phyloP scores from a whole-genome alignment of 148 eudicot genomes.

The Vaccinium corymbosum region DNA sequence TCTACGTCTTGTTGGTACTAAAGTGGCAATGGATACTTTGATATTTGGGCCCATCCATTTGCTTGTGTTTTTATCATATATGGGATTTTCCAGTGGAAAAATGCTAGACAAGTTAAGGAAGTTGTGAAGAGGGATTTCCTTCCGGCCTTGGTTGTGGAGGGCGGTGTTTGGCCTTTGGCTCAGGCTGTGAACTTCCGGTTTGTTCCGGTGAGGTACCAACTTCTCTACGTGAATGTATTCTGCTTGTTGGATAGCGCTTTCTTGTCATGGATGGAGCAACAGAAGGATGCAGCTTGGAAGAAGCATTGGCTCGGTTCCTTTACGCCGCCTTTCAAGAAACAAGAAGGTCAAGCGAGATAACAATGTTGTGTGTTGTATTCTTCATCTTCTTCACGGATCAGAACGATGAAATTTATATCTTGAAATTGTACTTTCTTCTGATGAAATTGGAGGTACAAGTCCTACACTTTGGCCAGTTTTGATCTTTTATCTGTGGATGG shows the following conservation, averaged over 20 bases:
- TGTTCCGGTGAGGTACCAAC: conserved; percentile 43
- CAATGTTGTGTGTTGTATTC: neutral
- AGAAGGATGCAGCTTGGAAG: conserved; percentile 36
- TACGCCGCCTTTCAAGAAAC: neutral
- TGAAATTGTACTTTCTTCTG: neutral
- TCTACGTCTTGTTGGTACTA: conserved; percentile 25
- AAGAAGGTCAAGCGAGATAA: conserved; percentile 16
- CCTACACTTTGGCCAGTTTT: neutral
- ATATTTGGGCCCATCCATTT: conserved; percentile 24
- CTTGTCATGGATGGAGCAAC: conserved; percentile 49
- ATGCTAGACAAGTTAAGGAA: conserved; percentile 23
- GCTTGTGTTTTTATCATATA: conserved; percentile 25
- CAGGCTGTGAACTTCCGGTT: conserved; percentile 39
- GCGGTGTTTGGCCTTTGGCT: conserved; percentile 31
- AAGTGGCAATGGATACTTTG: conserved; percentile 23
- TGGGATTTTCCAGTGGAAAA: conserved; percentile 32
- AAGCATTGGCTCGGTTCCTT: conserved; percentile 23
- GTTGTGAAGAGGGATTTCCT: conserved; percentile 30
- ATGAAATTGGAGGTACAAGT: neutral
- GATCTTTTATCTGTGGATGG: neutral
- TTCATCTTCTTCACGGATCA: neutral
- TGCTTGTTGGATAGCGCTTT: conserved; percentile 46
- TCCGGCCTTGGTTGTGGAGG: conserved; percentile 28
- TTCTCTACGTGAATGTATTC: conserved; percentile 35
- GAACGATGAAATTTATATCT: neutral